These are phyloP conservation scores for Colletotrichum graminicola DNA, from an alignment of 2,329 filamentous ascomycete genomes.

Conservation along the genomic window DNA sequence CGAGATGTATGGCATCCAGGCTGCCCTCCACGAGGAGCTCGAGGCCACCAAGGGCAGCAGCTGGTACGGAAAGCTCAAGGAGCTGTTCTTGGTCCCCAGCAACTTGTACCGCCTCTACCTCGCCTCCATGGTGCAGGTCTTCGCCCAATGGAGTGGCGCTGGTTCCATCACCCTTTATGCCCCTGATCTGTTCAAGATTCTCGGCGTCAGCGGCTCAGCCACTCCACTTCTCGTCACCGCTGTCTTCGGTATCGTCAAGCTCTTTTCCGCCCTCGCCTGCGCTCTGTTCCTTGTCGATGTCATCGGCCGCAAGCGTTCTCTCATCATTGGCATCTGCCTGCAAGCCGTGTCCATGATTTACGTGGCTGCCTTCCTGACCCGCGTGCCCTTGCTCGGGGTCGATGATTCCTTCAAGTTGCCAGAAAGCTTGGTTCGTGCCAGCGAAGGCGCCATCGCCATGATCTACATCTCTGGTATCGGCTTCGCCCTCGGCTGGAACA, in stretches of 20 bases:
- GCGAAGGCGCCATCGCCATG: conserved; percentile 77
- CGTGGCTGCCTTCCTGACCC: conserved; percentile 70
- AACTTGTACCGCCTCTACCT: conserved; percentile 82
- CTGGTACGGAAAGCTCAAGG: conserved; percentile 74
- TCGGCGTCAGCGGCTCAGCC: conserved; percentile 76
- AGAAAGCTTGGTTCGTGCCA: conserved; percentile 63
- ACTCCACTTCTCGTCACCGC: conserved; percentile 80
- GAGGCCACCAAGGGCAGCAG: conserved; percentile 77
- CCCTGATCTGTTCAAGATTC: conserved; percentile 77
- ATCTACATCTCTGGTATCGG: conserved; percentile 78
- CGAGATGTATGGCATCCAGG: conserved; percentile 74
- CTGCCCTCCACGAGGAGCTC: conserved; percentile 76
- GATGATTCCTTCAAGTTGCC: conserved; percentile 63
- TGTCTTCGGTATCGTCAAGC: conserved; percentile 82
- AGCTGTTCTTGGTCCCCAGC: conserved; percentile 74
- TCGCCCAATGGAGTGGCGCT: conserved; percentile 81
- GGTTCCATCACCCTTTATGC: conserved; percentile 83
- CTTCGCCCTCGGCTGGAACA: conserved; percentile 81
- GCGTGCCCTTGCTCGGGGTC: conserved; percentile 69
- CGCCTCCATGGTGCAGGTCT: conserved; percentile 75
- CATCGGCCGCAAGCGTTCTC: conserved; percentile 78
- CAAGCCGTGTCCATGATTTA: conserved; percentile 74
- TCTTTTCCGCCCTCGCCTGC: conserved; percentile 74
- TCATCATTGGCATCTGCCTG: conserved; percentile 70
- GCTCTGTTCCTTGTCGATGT: conserved; percentile 85